These are phyloP conservation scores for Flaveria sonorensis DNA, from an alignment of 129 eudicot genomes.

Conservation along the genomic window DNA sequence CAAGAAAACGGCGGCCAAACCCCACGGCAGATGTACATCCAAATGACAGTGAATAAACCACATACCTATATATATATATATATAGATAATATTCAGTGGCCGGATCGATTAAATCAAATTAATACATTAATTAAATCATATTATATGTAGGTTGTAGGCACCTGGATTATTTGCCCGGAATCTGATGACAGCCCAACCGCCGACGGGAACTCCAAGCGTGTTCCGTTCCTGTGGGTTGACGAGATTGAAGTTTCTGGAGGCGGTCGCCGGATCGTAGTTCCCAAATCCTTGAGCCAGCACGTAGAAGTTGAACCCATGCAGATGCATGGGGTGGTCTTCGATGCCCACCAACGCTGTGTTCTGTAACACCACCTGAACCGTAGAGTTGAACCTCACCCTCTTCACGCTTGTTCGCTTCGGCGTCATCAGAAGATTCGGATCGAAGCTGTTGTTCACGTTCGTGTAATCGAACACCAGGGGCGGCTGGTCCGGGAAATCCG, in stretches of 20 bases:
- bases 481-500: conserved; percentile 61
- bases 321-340: conserved; percentile 77
- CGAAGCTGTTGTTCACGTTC: conserved; percentile 37
- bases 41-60: conserved; percentile 84
- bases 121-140: too few species aligned
- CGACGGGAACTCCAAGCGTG: conserved; percentile 73
- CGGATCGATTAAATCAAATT: too few species aligned
- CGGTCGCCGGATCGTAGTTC: conserved; percentile 46
- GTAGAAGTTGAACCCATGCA: conserved; percentile 74
- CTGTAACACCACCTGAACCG: conserved; percentile 70
- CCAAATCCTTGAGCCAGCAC: conserved; percentile 84
- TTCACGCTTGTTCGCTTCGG: conserved; percentile 55
- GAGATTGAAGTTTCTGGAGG: conserved; percentile 47
- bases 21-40: conserved; percentile 84
- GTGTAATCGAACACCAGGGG: conserved; percentile 59
- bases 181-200: conserved; percentile 82
- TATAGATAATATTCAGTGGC: too few species aligned
- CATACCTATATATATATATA: conserved; percentile 37
- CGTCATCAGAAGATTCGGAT: conserved; percentile 41
- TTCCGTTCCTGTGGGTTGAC: conserved; percentile 65
- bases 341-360: conserved; percentile 61
- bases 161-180: conserved; percentile 89
- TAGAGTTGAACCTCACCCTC: conserved; percentile 55
- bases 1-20: conserved; percentile 57
- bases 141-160: background rate